Evolutionary conservation across 2,329 filamentous ascomycete genomes (phyloP).

Genomic region (Phaeomoniella chlamydospora): DNA sequence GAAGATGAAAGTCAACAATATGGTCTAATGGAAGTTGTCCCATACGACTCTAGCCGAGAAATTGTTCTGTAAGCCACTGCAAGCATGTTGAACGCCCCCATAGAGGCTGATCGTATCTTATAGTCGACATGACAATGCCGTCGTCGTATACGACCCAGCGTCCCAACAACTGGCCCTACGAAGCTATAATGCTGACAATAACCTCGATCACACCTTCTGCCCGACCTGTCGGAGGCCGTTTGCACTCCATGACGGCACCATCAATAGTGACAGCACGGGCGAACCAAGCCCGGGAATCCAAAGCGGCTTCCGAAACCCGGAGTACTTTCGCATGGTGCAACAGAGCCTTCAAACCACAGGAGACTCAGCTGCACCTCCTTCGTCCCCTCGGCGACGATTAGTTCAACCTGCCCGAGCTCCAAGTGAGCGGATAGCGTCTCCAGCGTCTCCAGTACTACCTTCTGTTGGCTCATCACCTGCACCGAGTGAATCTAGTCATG

Average conservation of each 20-base stretch:
- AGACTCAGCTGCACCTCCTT: constrained; percentile 29
- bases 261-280: constrained; percentile 14
- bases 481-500: constrained; percentile 31
- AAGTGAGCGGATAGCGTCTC: constrained; percentile 5
- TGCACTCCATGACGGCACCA: constrained; percentile 34
- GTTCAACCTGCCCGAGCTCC: constrained; percentile 29
- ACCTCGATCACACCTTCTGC: constrained; percentile 49
- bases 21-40: constrained; percentile 25
- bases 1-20: constrained; percentile 7
- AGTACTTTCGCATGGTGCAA: constrained; percentile 90
- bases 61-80: constrained; percentile 25
- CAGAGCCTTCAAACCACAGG: constrained; percentile 35
- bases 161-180: constrained; percentile 78
- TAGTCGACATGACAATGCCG: constrained; percentile 82
- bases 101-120: constrained; percentile 6
- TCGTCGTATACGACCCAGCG: constrained; percentile 78
- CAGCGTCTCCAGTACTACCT: constrained; percentile 26
- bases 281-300: constrained; percentile 16
- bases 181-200: constrained; percentile 35
- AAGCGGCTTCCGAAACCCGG: constrained; percentile 65
- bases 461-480: constrained; percentile 30
- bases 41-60: constrained; percentile 26
- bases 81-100: constrained; percentile 3
- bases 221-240: constrained; percentile 73
- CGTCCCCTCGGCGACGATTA: constrained; percentile 34